Evolutionary conservation across 2,329 filamentous ascomycete species (phyloP).

Genomic region (Beauveria sp.): DNA sequence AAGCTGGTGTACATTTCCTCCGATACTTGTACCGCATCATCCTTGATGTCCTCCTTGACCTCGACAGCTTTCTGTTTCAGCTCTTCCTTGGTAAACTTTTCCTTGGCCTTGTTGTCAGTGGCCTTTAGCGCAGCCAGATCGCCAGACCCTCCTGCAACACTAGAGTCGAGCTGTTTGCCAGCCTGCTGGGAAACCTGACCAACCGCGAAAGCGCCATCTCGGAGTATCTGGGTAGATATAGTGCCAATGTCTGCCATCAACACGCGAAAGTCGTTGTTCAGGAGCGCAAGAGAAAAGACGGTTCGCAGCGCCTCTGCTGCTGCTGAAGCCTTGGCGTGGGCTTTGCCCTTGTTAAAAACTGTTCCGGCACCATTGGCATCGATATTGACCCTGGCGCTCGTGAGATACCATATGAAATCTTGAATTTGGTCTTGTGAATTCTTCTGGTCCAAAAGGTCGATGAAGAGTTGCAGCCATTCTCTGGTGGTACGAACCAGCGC

Average conservation of each 20-base stretch:
- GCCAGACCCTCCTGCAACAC: slow-evolving; percentile 14
- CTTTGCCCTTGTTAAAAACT: slow-evolving; percentile 23
- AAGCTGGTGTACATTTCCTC: slow-evolving; percentile 60
- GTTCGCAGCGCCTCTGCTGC: slow-evolving; percentile 75
- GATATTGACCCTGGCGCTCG: slow-evolving; percentile 56
- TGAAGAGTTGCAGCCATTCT: slow-evolving; percentile 70
- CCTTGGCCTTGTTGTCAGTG: slow-evolving; percentile 10
- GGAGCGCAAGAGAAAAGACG: slow-evolving; percentile 74
- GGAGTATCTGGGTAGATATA: slow-evolving; percentile 76
- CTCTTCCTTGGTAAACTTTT: slow-evolving; percentile 52
- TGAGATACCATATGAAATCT: slow-evolving; percentile 81
- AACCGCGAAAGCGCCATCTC: slow-evolving; percentile 74
- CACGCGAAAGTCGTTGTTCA: slow-evolving; percentile 82
- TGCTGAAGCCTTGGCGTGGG: slow-evolving; percentile 23
- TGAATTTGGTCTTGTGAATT: slow-evolving; percentile 81
- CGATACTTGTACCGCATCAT: slow-evolving; percentile 46
- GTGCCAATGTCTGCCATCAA: slow-evolving; percentile 75
- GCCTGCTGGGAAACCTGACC: slow-evolving; percentile 68
- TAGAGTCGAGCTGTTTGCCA: slow-evolving; percentile 63
- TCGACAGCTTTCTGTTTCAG: slow-evolving; percentile 50
- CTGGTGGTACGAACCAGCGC: slow-evolving; percentile 64
- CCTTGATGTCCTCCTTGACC: slow-evolving; percentile 44
- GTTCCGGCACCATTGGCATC: slow-evolving; percentile 24
- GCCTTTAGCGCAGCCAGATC: slow-evolving; percentile 17
- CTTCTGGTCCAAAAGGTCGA: slow-evolving; percentile 75